Conservation (phyloP, 495 filamentous ascomycete species). For the Penicillium manginii region DNA sequence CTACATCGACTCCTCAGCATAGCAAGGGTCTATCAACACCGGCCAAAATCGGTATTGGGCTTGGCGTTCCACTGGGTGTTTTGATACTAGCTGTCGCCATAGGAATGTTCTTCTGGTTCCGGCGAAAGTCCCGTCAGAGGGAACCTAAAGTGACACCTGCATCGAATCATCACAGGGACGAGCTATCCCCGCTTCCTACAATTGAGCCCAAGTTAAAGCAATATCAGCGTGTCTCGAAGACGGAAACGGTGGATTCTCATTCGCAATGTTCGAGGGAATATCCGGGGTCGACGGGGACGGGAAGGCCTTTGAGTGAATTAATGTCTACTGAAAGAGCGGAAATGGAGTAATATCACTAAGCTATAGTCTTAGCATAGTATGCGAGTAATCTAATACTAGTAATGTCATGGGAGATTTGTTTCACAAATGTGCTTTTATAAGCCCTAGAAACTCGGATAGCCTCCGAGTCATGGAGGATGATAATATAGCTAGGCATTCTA, state of each 20-base stretch:
- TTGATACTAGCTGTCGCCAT: neutral
- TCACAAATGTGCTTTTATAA: too few species aligned
- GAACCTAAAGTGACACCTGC: neutral
- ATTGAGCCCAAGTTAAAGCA: too few species aligned
- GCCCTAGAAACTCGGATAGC: too few species aligned
- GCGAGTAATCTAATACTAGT: too few species aligned
- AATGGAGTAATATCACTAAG: neutral
- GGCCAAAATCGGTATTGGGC: neutral
- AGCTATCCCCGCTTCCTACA: neutral
- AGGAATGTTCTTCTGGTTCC: neutral
- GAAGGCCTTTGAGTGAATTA: neutral
- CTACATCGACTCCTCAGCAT: neutral
- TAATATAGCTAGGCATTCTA: too few species aligned
- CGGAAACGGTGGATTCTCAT: neutral
- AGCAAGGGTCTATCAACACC: neutral
- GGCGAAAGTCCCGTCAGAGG: neutral
- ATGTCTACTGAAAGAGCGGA: neutral
- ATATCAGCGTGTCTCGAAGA: neutral
- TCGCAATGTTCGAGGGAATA: neutral
- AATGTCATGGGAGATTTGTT: too few species aligned
- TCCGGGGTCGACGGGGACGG: neutral
- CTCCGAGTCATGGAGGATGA: too few species aligned
- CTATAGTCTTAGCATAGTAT: neutral
- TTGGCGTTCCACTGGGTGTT: neutral
- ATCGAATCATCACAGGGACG: neutral